Conservation (phyloP, 2,329 filamentous ascomycete genomes). For the Ascochyta pisi region DNA sequence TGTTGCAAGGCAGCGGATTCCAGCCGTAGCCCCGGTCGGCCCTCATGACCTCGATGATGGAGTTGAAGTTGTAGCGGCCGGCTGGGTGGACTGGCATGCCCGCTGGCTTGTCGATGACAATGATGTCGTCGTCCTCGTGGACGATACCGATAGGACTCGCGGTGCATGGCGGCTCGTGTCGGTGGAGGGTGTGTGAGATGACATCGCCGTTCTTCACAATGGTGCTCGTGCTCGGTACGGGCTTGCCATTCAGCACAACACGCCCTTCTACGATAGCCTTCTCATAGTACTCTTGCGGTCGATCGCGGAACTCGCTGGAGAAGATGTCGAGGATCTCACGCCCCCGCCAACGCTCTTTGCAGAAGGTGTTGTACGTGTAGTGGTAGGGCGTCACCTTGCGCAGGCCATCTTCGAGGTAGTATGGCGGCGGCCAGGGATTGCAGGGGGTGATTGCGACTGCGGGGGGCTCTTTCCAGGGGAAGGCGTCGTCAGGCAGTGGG, state of each 20-base stretch:
- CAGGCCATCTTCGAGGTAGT: slow-evolving; percentile 82
- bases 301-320: slow-evolving; percentile 87
- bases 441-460: slow-evolving; percentile 57
- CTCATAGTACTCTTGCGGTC: slow-evolving; percentile 82
- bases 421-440: slow-evolving; percentile 70
- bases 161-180: slow-evolving; percentile 93
- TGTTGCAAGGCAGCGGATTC: slow-evolving; percentile 79
- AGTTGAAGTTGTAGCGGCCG: slow-evolving; percentile 95
- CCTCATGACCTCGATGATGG: slow-evolving; percentile 90
- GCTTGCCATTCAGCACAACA: slow-evolving; percentile 80
- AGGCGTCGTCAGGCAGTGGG: slow-evolving; percentile 43
- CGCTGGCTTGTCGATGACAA: slow-evolving; percentile 96
- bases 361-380: slow-evolving; percentile 93
- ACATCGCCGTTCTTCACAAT: slow-evolving; percentile 87
- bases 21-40: slow-evolving; percentile 69
- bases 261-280: slow-evolving; percentile 79
- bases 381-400: slow-evolving; percentile 86
- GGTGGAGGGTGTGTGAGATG: slow-evolving; percentile 90
- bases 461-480: slow-evolving; percentile 54
- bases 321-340: slow-evolving; percentile 86
- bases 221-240: slow-evolving; percentile 68
- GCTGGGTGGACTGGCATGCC: slow-evolving; percentile 95
- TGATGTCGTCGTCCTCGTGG: slow-evolving; percentile 89
- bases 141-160: slow-evolving; percentile 80
- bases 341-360: slow-evolving; percentile 91